Conservation (phyloP, 2,329 filamentous ascomycete genomes). For the Hymenoscyphus salicellus region DNA sequence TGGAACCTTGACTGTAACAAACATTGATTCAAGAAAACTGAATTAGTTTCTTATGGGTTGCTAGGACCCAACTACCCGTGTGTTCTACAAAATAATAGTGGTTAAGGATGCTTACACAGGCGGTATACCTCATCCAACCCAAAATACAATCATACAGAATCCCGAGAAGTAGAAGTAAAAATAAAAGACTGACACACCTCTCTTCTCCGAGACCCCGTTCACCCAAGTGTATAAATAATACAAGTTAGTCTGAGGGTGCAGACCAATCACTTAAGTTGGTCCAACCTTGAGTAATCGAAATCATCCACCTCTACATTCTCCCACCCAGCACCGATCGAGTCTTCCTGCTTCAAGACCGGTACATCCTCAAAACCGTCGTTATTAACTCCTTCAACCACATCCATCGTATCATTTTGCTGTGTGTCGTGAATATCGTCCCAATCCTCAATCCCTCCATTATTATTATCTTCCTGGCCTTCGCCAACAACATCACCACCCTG, state of each 20-base stretch:
- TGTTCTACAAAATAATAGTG: constrained; percentile 1
- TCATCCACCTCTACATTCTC: constrained; percentile 15
- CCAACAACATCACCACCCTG: not conserved
- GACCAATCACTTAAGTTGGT: constrained; percentile 19
- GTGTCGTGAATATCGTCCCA: constrained; percentile 3
- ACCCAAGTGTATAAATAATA: not conserved
- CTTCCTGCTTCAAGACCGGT: not conserved
- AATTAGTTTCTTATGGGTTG: too few species aligned
- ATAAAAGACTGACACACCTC: not conserved
- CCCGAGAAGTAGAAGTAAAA: not conserved
- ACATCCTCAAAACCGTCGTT: not conserved
- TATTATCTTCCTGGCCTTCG: not conserved
- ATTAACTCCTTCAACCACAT: not conserved
- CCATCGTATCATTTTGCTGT: not conserved
- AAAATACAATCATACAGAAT: constrained; percentile 1
- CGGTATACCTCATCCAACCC: not conserved
- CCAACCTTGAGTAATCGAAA: constrained; percentile 20
- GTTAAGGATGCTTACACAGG: constrained; percentile 2
- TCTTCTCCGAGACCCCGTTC: not conserved
- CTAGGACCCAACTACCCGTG: not conserved
- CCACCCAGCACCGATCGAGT: not conserved
- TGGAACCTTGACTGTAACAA: too few species aligned
- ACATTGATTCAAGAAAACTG: too few species aligned
- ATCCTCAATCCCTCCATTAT: not conserved
- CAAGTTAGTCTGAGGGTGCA: constrained; percentile 1